phyloP scores from a whole-genome alignment of 306 rosid genomes.

The Acmispon strigosus region DNA sequence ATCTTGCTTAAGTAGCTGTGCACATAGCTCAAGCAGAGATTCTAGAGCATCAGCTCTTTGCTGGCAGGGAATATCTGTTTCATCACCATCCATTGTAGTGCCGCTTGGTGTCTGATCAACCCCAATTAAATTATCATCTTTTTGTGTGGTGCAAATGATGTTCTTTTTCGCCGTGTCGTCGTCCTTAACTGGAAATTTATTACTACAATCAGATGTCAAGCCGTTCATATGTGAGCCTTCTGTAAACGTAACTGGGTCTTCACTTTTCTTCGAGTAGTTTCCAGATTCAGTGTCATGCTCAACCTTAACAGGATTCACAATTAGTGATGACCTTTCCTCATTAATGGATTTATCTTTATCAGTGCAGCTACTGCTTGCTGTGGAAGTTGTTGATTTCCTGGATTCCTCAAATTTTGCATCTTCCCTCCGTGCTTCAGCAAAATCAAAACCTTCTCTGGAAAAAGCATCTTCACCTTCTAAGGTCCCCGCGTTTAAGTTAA shows the following conservation, averaged over 20 bases:
- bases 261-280: conserved; percentile 24
- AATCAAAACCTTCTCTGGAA: conserved; percentile 17
- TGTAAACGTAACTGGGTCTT: conserved; percentile 12
- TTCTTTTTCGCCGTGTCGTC: conserved; percentile 25
- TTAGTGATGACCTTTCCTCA: conserved; percentile 37
- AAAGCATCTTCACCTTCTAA: conserved; percentile 19
- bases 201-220: conserved; percentile 24
- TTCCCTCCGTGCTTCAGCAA: conserved; percentile 19
- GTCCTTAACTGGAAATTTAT: conserved; percentile 16
- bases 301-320: conserved; percentile 6
- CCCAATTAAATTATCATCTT: conserved; percentile 8
- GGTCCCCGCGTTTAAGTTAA: conserved; percentile 28
- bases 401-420: conserved; percentile 27
- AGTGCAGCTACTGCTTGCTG: background rate
- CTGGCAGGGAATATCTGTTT: conserved; percentile 35
- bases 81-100: conserved; percentile 32
- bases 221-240: conserved; percentile 17
- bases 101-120: conserved; percentile 28
- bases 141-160: conserved; percentile 18
- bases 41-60: conserved; percentile 85
- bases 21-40: conserved; percentile 85
- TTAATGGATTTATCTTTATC: conserved; percentile 34
- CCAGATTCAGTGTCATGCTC: conserved; percentile 31
- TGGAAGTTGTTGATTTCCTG: conserved; percentile 17
- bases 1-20: conserved; percentile 79